Percentiles rank a stretch among this genome's conserved stretches.
Evolutionary conservation across 1,139 yeast species (phyloP).

Genomic region (Geotrichum armillariae): DNA sequence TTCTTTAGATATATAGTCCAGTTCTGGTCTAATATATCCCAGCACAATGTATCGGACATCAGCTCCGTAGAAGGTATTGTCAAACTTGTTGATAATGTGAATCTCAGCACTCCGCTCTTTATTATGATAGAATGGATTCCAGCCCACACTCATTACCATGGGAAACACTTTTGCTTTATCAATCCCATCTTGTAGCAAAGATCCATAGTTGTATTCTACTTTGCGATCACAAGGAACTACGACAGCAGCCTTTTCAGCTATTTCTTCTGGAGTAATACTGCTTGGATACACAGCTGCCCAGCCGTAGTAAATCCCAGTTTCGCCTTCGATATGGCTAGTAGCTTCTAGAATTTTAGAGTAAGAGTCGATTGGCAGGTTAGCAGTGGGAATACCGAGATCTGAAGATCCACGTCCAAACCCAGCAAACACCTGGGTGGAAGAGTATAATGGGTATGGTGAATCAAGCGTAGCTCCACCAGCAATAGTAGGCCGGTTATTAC

Average conservation of each 20-base stretch:
- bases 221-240: conserved; percentile 23
- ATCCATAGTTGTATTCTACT: conserved; percentile 63
- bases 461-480: conserved; percentile 52
- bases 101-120: conserved; percentile 63
- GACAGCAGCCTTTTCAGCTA: conserved; percentile 6
- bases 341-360: conserved; percentile 48
- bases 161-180: conserved; percentile 56
- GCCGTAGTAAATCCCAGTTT: conserved; percentile 91
- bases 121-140: conserved; percentile 91
- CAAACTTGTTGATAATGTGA: conserved; percentile 78
- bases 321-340: conserved; percentile 28
- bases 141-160: conserved; percentile 94
- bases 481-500: conserved; percentile 31
- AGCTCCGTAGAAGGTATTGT: conserved; percentile 78
- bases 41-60: conserved; percentile 62
- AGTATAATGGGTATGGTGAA: conserved; percentile 66
- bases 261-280: conserved; percentile 6
- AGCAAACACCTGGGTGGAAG: conserved; percentile 58
- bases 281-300: conserved; percentile 51
- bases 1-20: conserved; percentile 77
- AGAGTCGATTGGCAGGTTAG: conserved; percentile 74
- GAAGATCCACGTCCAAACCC: conserved; percentile 97
- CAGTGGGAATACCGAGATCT: conserved; percentile 94
- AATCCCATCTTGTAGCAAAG: conserved; percentile 42
- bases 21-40: conserved; percentile 91